These are phyloP conservation scores for Dalechampia spathulata DNA, from an alignment of 441 rosid genomes.

Conservation along the genomic window DNA sequence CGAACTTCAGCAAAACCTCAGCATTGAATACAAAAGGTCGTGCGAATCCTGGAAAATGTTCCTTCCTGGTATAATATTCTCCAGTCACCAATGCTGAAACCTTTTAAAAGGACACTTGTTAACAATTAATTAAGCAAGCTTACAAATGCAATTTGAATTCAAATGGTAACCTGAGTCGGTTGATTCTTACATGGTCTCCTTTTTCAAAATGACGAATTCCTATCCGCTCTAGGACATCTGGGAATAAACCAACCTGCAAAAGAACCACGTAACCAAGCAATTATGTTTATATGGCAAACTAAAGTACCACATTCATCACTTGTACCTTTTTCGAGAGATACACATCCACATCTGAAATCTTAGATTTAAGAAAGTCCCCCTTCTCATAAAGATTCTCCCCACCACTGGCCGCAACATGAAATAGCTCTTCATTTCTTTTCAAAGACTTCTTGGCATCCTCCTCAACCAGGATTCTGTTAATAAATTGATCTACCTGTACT, in stretches of 20 bases:
- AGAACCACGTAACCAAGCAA: constrained; percentile 8
- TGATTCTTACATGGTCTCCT: constrained; percentile 65
- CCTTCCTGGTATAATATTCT: constrained; percentile 68
- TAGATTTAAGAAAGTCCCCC: constrained; percentile 58
- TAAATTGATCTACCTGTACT: constrained; percentile 68
- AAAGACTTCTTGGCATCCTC: constrained; percentile 41
- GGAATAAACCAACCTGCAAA: constrained; percentile 79
- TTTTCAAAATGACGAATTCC: constrained; percentile 57
- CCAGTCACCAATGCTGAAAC: constrained; percentile 84
- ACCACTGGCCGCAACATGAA: constrained; percentile 43
- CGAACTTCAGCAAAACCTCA: constrained; percentile 67
- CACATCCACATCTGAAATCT: constrained; percentile 43
- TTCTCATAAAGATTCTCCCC: constrained; percentile 43
- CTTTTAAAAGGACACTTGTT: constrained; percentile 31
- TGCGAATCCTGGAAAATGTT: constrained; percentile 76
- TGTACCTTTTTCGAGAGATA: constrained; percentile 70
- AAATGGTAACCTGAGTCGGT: constrained; percentile 8
- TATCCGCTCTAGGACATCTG: constrained; percentile 72
- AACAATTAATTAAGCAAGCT: constrained; percentile 12
- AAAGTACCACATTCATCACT: constrained; percentile 9
- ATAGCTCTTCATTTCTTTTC: constrained; percentile 31
- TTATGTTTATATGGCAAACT: constrained; percentile 1
- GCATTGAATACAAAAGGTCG: constrained; percentile 80
- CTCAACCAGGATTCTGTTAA: constrained; percentile 71
- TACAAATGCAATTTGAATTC: constrained; percentile 3